Base-by-base conservation (phyloP, 169 alveolate genomes). In the Plasmodium gonderi region DNA sequence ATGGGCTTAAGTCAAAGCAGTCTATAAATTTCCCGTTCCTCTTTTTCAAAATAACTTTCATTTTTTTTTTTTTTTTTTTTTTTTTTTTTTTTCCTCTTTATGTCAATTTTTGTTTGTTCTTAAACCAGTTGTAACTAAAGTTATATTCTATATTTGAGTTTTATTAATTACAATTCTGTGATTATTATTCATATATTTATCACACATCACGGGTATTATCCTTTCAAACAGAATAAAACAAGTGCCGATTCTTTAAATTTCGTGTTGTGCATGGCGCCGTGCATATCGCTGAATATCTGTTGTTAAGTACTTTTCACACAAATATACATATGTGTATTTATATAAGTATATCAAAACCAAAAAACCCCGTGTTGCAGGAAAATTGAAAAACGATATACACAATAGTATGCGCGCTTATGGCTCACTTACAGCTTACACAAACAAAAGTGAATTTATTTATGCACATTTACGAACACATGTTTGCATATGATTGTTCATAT, bases 21-120 rank as follows among this genome's bases (percentile, higher is more conserved):
- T 95, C 97, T 54, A 95, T 93, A 90, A 93, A 95, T 87, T 92
- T 95, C 75, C 97, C 97, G 60, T 95, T 95, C 54, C 91, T 80
- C 69, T 82, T 91, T 91, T 92, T 93, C 54, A 95, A 87, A 45
- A 95, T 79, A 17, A 95, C 69, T 64, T 95, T 93, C 97, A 95
- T 93, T 51, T 83, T 93, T 68, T 90, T 49, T 31, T 67, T 76
- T 36, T 85, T 29, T 65, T 79, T 78, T 83, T 74, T 67, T 83
- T 83, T 40, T 77, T 20, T 90, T 49, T 31, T 67, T 76, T 36
- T 85, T 29, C 29, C 38, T 78, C 49, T 74, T 67, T 83, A 51
- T 40, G 20, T 20, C 38, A 47, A 33, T 9, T 42, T 77, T 44
- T 60, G 26, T 60, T 17, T 60, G 72, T 60, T 20, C 72, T 60